These are phyloP conservation scores for Linnemannia schmuckeri DNA, from an alignment of 192 early-diverging fungal genomes.

Conservation along the genomic window DNA sequence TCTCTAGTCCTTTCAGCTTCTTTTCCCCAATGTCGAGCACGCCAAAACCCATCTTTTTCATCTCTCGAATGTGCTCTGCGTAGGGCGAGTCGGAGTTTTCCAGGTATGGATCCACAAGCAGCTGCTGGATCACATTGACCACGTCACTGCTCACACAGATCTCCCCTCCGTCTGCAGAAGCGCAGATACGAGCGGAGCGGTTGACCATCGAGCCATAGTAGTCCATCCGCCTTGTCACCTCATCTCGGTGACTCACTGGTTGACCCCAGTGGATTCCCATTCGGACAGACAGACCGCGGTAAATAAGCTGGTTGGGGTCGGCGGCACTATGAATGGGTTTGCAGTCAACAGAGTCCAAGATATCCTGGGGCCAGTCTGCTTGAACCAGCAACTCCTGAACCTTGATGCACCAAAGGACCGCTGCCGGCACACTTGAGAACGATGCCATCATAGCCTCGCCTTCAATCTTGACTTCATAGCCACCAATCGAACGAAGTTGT, in stretches of 20 bases:
- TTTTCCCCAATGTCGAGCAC: constrained; percentile 84
- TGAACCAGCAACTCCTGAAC: constrained; percentile 84
- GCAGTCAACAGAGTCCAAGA: constrained; percentile 82
- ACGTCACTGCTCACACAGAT: constrained; percentile 91
- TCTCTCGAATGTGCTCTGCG: constrained; percentile 45
- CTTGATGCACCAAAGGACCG: constrained; percentile 89
- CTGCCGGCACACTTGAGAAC: constrained; percentile 84
- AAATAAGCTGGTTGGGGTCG: constrained; percentile 71
- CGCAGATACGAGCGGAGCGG: constrained; percentile 85
- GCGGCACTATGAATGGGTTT: constrained; percentile 75
- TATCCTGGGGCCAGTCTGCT: constrained; percentile 91
- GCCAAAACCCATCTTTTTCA: constrained; percentile 76
- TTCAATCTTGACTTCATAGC: constrained; percentile 96
- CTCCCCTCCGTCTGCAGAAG: constrained; percentile 91
- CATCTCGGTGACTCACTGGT: constrained; percentile 88
- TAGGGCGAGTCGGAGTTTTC: constrained; percentile 29
- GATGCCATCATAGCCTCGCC: constrained; percentile 96
- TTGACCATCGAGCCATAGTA: constrained; percentile 97
- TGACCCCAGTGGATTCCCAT: constrained; percentile 95
- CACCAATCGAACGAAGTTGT: constrained; percentile 83
- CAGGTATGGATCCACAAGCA: constrained; percentile 22
- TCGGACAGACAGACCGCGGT: constrained; percentile 87
- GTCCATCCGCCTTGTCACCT: constrained; percentile 94
- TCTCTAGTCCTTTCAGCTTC: constrained; percentile 91
- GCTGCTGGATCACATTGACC: constrained; percentile 37